phyloP scores from a whole-genome alignment of 2,329 filamentous ascomycete genomes.

The Alternaria burnsii region DNA sequence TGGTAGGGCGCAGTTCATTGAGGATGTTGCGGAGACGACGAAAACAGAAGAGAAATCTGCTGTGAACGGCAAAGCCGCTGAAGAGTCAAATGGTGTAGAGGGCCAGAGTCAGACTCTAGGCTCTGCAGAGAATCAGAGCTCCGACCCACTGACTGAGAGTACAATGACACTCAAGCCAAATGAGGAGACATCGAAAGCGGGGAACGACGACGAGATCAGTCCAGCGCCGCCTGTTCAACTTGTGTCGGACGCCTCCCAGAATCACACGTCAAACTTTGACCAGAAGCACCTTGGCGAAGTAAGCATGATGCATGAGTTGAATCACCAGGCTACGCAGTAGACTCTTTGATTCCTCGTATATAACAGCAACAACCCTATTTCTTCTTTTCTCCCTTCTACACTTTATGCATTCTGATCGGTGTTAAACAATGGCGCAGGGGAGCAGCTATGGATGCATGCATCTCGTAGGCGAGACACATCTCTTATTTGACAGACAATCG shows the following conservation, averaged over 20 bases:
- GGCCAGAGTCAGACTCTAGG: too few species aligned
- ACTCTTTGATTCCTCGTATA: background rate
- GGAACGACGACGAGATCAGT: constrained; percentile 38
- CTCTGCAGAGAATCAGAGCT: constrained; percentile 11
- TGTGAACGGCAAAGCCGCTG: constrained; percentile 10
- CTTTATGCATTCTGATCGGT: constrained; percentile 21
- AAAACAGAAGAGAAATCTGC: constrained; percentile 12
- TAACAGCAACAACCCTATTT: background rate
- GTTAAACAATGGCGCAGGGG: constrained; percentile 18
- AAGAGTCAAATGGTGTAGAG: background rate
- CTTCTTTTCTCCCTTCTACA: background rate
- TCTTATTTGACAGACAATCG: constrained; percentile 16
- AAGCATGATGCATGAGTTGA: constrained; percentile 36
- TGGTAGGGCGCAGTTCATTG: constrained; percentile 52
- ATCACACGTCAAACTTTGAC: constrained; percentile 31
- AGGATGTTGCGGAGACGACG: constrained; percentile 37
- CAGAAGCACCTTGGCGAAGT: constrained; percentile 48
- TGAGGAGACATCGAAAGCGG: constrained; percentile 10
- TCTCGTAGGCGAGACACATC: constrained; percentile 10
- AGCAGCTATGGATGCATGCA: constrained; percentile 7
- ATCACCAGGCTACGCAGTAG: constrained; percentile 45
- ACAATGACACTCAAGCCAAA: constrained; percentile 40
- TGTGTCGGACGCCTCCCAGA: constrained; percentile 15
- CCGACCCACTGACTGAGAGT: constrained; percentile 35
- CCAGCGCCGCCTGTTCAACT: constrained; percentile 34